A percentile compares a stretch with the other conserved stretches of the same genome.
Evolutionary conservation across 2,329 filamentous ascomycete species (phyloP).

Genomic region (Immersiporthe knoxdaviesiana): DNA sequence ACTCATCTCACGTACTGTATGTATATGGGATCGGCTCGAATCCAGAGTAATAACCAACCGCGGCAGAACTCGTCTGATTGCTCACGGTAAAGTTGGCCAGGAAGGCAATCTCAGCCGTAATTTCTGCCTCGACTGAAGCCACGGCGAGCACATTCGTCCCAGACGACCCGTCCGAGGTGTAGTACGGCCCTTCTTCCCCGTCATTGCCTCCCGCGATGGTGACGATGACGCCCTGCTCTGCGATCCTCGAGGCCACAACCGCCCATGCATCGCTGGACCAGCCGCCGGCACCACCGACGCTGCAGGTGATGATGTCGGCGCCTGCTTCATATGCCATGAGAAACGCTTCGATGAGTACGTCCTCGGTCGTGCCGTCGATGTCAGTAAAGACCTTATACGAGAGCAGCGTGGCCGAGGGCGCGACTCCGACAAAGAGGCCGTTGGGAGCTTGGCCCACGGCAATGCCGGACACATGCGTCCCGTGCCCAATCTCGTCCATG

Average conservation of each 20-base stretch:
- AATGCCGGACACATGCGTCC: slow-evolving; percentile 42
- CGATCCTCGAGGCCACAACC: slow-evolving; percentile 28
- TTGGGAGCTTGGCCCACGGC: slow-evolving; percentile 31
- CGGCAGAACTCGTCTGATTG: slow-evolving; percentile 11
- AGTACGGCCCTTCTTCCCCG: slow-evolving; percentile 21
- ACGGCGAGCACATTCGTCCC: slow-evolving; percentile 18
- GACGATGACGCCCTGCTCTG: slow-evolving; percentile 22
- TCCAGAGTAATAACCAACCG: slow-evolving; percentile 17
- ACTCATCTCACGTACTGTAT: not conserved
- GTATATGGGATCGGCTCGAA: slow-evolving; percentile 16
- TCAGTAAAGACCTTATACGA: slow-evolving; percentile 27
- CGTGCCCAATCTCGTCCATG: slow-evolving; percentile 42
- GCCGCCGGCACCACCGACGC: slow-evolving; percentile 21
- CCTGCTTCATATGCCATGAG: slow-evolving; percentile 26
- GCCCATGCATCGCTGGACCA: slow-evolving; percentile 27
- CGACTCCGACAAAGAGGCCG: slow-evolving; percentile 25
- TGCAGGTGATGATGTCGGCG: slow-evolving; percentile 28
- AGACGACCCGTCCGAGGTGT: slow-evolving; percentile 20
- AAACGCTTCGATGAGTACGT: slow-evolving; percentile 29
- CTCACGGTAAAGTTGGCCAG: slow-evolving; percentile 2
- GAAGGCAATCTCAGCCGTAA: slow-evolving; percentile 12
- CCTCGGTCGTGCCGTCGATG: slow-evolving; percentile 25
- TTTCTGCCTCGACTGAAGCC: slow-evolving; percentile 16
- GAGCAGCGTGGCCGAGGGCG: slow-evolving; percentile 26
- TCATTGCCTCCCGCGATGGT: slow-evolving; percentile 25